Conservation (phyloP, 192 early-diverging fungal species). For the Entomortierella parvispora region DNA sequence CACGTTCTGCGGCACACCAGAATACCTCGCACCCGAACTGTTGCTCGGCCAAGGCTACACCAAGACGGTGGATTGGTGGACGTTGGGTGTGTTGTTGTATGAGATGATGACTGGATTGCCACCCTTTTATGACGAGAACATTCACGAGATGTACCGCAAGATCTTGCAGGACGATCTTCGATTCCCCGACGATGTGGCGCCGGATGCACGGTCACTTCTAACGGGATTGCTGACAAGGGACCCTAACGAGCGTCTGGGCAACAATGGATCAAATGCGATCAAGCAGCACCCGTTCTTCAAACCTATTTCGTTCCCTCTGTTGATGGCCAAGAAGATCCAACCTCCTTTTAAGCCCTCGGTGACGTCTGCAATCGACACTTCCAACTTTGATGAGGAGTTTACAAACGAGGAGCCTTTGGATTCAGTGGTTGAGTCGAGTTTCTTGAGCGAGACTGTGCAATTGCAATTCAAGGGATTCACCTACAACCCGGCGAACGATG, state of each 20-base stretch:
- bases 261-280: constrained; percentile 91
- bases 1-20: constrained; percentile 98
- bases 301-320: constrained; percentile 87
- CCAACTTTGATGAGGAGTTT: constrained; percentile 99
- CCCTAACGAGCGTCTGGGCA: constrained; percentile 83
- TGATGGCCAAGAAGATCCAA: constrained; percentile 90
- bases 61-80: constrained; percentile 98
- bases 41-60: constrained; percentile 87
- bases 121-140: constrained; percentile 95
- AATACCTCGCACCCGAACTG: constrained; percentile 95
- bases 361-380: constrained; percentile 88
- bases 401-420: constrained; percentile 92
- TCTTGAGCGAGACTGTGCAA: constrained; percentile 90
- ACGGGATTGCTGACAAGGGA: constrained; percentile 84
- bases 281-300: constrained; percentile 95
- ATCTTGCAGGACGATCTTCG: constrained; percentile 91
- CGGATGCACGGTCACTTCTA: constrained; percentile 73
- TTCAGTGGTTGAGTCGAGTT: constrained; percentile 83
- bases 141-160: constrained; percentile 93
- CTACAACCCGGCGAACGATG: constrained; percentile 81
- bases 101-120: constrained; percentile 92
- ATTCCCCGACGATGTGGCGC: constrained; percentile 81
- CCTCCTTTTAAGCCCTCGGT: constrained; percentile 96
- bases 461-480: constrained; percentile 96
- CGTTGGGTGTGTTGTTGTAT: constrained; percentile 90